Base-by-base conservation (phyloP, 2,329 filamentous ascomycete species). In the Neofusicoccum cordaticola region DNA sequence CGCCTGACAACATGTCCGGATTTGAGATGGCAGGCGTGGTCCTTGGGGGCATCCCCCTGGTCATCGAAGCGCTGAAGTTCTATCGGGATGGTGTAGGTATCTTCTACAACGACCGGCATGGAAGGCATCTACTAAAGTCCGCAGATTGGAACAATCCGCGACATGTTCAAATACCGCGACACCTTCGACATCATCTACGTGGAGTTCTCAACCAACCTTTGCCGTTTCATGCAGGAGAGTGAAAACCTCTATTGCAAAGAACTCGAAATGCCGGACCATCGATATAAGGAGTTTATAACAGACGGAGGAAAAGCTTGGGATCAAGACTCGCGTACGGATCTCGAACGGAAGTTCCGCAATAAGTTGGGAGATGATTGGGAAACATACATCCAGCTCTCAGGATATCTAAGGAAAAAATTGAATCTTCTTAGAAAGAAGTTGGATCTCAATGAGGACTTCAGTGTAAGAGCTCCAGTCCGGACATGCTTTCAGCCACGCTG, bases 11-110 rank as follows among this genome's bases (percentile, higher is more conserved):
- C 27, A 70, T 69, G 65, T 62, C 67, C 5, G 69, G 69, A 19
- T 50, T 69, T 37, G 68, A 70, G 34, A 37, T 69, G 11, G 63
- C 65, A 6, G 68, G 68, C 3, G 62, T 68, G 5, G 65, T 69
- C 4, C 64, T 70, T 12, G 69, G 66, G 7, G 57, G 66, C 6
- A 60, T 70, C 42, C 69, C 68, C n/a, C 42, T 70, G 12, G 22
- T 69, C 12, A 64, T 68, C 15, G 22, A 39, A 41, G 61, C 37
- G 13, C 60, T 68, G 12, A 60, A 70, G 37, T 42, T 50, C 27
- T 69, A 68, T 41, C 22, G 31, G 2, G 62, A 66, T 12, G 65
- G 65, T 6, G 65, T 66, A 13, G 8, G 9, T 62, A 39, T 44
- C 31, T 58, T 58, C 34, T 45, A 42, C 31, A 19, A 8, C n/a